Evolutionary conservation across 768 basidiomycete genomes (phyloP).

Genomic region (Suillus variegatus): DNA sequence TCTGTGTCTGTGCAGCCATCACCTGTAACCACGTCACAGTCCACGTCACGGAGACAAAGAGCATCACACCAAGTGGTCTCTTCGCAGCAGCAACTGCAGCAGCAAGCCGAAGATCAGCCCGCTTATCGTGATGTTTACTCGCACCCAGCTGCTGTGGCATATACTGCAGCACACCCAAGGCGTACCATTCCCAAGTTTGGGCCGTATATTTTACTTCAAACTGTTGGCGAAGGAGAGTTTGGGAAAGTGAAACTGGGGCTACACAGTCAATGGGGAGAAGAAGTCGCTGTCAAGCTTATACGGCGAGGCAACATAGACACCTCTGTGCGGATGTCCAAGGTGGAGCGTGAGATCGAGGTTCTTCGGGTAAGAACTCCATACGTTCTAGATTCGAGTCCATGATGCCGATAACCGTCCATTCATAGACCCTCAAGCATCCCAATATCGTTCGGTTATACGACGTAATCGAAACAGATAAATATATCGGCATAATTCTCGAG

Average conservation of each 20-base stretch:
- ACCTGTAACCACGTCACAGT: conserved; percentile 42
- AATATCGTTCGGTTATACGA: conserved; percentile 99
- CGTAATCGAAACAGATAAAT: conserved; percentile 99
- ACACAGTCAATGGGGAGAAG: conserved; percentile 91
- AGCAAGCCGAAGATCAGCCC: conserved; percentile 43
- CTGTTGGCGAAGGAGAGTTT: conserved; percentile 97
- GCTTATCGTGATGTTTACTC: conserved; percentile 75
- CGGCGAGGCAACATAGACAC: conserved; percentile 90
- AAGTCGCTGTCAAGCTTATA: conserved; percentile 98
- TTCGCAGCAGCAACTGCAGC: conserved; percentile 40
- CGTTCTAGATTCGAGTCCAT: neutral
- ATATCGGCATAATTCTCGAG: conserved; percentile 98
- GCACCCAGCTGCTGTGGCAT: conserved; percentile 85
- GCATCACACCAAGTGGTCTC: conserved; percentile 75
- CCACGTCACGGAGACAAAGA: conserved; percentile 57
- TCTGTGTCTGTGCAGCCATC: conserved; percentile 58
- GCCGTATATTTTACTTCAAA: conserved; percentile 93
- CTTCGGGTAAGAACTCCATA: conserved; percentile 64
- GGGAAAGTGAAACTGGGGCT: conserved; percentile 99
- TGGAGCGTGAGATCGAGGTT: conserved; percentile 97
- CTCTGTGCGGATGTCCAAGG: conserved; percentile 86
- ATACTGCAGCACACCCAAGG: conserved; percentile 77
- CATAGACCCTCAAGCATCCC: conserved; percentile 89
- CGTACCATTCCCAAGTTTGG: conserved; percentile 93
- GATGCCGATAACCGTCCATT: conserved; percentile 10